Evolutionary conservation across 1,139 yeast species (phyloP).

Genomic region (Zygosaccharomyces pseudobailii): DNA sequence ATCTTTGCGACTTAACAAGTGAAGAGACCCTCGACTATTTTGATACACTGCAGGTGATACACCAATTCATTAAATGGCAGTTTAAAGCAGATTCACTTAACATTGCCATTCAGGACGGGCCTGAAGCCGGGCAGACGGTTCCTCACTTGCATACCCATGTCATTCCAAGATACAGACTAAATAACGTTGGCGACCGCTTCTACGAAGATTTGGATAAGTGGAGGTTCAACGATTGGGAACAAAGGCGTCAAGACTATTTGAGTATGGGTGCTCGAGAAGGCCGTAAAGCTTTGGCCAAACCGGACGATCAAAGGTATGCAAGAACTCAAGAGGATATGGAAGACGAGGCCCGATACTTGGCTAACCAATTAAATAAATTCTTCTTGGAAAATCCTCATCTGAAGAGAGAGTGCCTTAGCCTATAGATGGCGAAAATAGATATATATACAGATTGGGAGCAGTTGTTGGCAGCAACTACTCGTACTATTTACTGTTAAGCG

Average conservation of each 20-base stretch:
- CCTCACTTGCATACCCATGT: conserved; percentile 93
- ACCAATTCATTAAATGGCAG: conserved; percentile 55
- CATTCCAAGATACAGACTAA: conserved; percentile 67
- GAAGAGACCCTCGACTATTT: conserved; percentile 80
- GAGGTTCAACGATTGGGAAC: conserved; percentile 39
- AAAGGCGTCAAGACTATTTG: conserved; percentile 26
- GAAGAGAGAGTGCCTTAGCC: not conserved
- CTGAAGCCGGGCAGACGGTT: conserved; percentile 89
- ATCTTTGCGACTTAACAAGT: conserved; percentile 61
- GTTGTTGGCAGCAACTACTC: too few relatives aligned
- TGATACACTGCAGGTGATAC: conserved; percentile 65
- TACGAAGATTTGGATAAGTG: conserved; percentile 57
- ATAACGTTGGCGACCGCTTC: conserved; percentile 68
- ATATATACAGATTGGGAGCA: not conserved
- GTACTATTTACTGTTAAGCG: not conserved
- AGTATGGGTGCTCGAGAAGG: conserved; percentile 27
- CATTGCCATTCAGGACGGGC: conserved; percentile 92
- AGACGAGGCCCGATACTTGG: conserved; percentile 13
- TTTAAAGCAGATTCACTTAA: conserved; percentile 80
- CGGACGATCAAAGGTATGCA: conserved; percentile 56
- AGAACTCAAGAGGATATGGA: conserved; percentile 36
- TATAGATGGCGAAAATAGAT: not conserved
- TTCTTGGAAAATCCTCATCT: conserved; percentile 2
- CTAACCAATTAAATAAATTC: conserved; percentile 7
- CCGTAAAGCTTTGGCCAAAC: conserved; percentile 38